phyloP scores from a whole-genome alignment of 1,284 basidiomycete species.

The Amylostereum areolatum region DNA sequence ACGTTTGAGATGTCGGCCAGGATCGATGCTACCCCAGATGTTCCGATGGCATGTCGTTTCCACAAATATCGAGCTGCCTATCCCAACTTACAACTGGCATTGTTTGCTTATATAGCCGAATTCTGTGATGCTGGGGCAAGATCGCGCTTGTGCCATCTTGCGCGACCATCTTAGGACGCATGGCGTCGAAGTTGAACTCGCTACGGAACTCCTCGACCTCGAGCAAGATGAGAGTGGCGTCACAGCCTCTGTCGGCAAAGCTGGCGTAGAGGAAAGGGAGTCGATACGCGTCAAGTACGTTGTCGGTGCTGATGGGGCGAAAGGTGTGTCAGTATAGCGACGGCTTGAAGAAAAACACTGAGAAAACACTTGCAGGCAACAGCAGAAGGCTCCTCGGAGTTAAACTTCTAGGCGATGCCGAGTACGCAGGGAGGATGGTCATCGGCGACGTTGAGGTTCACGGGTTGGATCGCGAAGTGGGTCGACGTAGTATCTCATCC shows the following conservation, averaged over 20 bases:
- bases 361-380: background rate
- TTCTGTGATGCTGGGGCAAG: conserved; percentile 19
- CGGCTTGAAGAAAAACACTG: background rate
- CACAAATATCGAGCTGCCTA: background rate
- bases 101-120: background rate
- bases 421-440: conserved; percentile 20
- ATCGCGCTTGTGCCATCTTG: conserved; percentile 22
- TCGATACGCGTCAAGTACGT: conserved; percentile 18
- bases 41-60: conserved; percentile 14
- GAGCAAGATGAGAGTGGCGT: no score
- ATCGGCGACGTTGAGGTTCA: conserved; percentile 24
- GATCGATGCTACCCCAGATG: conserved; percentile 12
- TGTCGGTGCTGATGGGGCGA: conserved; percentile 32
- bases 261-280: conserved; percentile 3
- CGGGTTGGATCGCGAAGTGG: conserved; percentile 18
- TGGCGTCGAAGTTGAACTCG: conserved; percentile 22
- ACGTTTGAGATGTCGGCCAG: background rate
- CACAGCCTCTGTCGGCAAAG: background rate
- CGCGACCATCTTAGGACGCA: conserved; percentile 20
- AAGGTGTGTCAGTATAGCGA: conserved; percentile 16
- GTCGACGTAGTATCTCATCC: conserved; percentile 1
- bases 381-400: background rate
- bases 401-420: conserved; percentile 26
- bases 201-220: conserved; percentile 20
- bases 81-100: conserved; percentile 6